These are phyloP conservation scores for Stropharia rugosoannulata DNA, from an alignment of 768 basidiomycete genomes.

Conservation along the genomic window DNA sequence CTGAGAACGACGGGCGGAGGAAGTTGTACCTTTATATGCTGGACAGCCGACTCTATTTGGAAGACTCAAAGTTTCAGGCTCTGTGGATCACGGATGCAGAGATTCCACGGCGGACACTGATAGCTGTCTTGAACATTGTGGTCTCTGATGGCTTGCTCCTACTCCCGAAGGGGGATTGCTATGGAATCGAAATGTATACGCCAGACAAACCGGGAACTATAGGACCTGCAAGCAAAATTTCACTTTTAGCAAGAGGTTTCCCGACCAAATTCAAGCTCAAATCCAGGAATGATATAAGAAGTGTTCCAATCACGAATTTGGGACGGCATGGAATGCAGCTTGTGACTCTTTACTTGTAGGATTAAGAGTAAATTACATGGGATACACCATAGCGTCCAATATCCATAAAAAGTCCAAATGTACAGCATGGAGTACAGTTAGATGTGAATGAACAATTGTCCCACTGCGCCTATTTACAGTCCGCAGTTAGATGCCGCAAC, in stretches of 20 bases:
- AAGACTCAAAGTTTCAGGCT: neutral
- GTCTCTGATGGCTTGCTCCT: no score
- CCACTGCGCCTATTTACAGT: conserved; percentile 19
- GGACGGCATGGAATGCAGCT: neutral
- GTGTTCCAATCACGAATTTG: neutral
- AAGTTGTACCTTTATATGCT: neutral
- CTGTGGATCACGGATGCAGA: no score
- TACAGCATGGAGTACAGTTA: no score
- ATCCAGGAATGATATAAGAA: neutral
- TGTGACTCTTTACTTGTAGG: neutral
- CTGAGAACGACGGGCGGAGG: no score
- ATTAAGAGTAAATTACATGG: no score
- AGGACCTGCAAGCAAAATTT: neutral
- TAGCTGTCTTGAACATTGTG: no score
- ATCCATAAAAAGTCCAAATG: no score
- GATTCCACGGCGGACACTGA: no score
- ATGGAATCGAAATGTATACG: neutral
- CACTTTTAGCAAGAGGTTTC: neutral
- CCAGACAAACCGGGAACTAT: neutral
- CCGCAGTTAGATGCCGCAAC: conserved; percentile 52
- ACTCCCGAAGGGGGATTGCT: no score
- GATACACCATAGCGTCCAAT: no score
- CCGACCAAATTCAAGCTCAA: neutral
- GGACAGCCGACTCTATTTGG: neutral
- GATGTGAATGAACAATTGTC: no score